Evolutionary conservation across 768 basidiomycete species (phyloP).

Genomic region (Suillus variegatus): DNA sequence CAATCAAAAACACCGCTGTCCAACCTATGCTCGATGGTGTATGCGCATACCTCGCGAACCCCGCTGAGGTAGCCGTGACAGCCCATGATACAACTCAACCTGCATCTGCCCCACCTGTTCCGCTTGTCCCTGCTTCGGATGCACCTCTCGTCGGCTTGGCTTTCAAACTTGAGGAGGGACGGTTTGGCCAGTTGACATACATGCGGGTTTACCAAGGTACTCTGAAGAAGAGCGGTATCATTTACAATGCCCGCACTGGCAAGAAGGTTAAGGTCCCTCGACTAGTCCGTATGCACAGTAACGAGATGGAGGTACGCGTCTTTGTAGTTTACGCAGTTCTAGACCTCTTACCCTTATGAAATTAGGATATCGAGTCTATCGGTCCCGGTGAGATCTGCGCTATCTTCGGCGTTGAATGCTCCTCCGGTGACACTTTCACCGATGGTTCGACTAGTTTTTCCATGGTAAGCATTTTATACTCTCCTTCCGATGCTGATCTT

Average conservation of each 20-base stretch:
- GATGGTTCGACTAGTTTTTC: slow-evolving; percentile 89
- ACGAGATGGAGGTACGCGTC: slow-evolving; percentile 91
- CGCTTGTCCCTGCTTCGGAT: slow-evolving; percentile 78
- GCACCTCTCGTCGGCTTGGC: slow-evolving; percentile 92
- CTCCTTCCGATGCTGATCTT: neutral
- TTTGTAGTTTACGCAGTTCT: neutral
- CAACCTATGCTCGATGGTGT: slow-evolving; percentile 95
- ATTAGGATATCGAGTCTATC: slow-evolving; percentile 86
- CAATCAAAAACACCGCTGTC: slow-evolving; percentile 95
- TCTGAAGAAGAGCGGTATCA: slow-evolving; percentile 79
- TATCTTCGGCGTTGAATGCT: slow-evolving; percentile 98
- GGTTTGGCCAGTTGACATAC: slow-evolving; percentile 97
- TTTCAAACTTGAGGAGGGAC: slow-evolving; percentile 98
- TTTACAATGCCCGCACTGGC: slow-evolving; percentile 91
- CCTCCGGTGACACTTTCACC: slow-evolving; percentile 96
- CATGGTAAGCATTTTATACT: slow-evolving; percentile 62
- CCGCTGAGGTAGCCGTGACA: slow-evolving; percentile 72
- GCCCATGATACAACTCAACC: slow-evolving; percentile 84
- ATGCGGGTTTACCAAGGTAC: slow-evolving; percentile 98
- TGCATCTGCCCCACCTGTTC: slow-evolving; percentile 63
- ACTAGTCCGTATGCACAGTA: slow-evolving; percentile 95
- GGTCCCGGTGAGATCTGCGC: slow-evolving; percentile 99
- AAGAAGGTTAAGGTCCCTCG: slow-evolving; percentile 98
- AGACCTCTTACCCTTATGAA: neutral
- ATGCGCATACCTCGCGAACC: slow-evolving; percentile 92